Evolutionary conservation across 164 flowering plant genomes (phyloP), one percentile per base, ranked within the genome.

Genomic region (Nelumbo lutea): DNA sequence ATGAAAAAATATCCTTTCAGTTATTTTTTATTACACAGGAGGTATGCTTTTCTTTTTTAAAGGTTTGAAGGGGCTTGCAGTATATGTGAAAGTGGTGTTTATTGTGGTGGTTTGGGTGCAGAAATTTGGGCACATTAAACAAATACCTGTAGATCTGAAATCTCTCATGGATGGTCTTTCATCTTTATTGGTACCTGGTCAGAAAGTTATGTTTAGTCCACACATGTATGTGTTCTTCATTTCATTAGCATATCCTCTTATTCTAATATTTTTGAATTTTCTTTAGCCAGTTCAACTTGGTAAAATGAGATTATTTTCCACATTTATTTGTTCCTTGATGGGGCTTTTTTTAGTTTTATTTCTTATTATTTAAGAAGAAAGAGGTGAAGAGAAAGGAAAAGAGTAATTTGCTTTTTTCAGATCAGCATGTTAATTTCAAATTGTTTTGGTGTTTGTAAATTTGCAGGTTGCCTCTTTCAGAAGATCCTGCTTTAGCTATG

Each of bases 401-500:
- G 14, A 55, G 8, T 69, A 42, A 11, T 68, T n/a, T 71, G 42
- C 10, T 48, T 47, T 68, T 41, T 27, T 27, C 27, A 27, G 27
- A 27, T 27, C 27, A 27, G 27, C 27, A 27, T 27, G 27, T 27
- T 58, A 3, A 14, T 15, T 61, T 48, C 13, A 8, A 8, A 58
- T 13, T 68, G 46, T 69, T 61, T 67, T 77, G 38, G 68, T 59
- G 61, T 42, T 66, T 27, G 52, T 60, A 71, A 13, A 3, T 66
- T 67, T 78, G 43, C 76, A 94, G 98, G 88, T 79, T 94, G 74
- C 70, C 96, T 39, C 93, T 95, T 50, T 90, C 98, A 2, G 96
- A 95, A 72, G 98, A 95, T 77, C 97, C 98, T 81, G 97, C 98
- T 78, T 82, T 95, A 74, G 97, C 97, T n/a, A 95, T 95, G 99